These are phyloP conservation scores for Talaromyces thailandensis DNA, from an alignment of 495 filamentous ascomycete genomes.

Conservation along the genomic window DNA sequence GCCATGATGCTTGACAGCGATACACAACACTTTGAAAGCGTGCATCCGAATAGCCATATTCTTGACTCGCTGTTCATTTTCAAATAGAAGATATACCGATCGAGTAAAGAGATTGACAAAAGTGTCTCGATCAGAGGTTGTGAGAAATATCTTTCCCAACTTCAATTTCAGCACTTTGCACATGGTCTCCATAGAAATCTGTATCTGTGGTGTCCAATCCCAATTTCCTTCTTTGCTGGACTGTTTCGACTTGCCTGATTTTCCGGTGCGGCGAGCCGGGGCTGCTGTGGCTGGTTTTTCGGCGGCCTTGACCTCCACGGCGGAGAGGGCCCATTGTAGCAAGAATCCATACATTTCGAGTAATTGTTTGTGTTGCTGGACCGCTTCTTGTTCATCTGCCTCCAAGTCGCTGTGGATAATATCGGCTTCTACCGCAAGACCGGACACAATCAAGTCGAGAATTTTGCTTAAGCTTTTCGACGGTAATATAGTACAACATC, in stretches of 20 bases:
- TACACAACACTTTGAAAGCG: constrained; percentile 91
- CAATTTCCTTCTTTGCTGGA: constrained; percentile 63
- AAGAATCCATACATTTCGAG: constrained; percentile 94
- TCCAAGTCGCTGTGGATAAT: constrained; percentile 78
- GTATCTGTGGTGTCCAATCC: constrained; percentile 83
- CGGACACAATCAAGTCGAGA: constrained; percentile 86
- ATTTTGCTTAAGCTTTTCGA: constrained; percentile 80
- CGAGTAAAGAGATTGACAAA: constrained; percentile 88
- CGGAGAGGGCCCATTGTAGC: constrained; percentile 87
- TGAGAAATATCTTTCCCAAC: constrained; percentile 83
- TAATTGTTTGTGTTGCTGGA: constrained; percentile 78
- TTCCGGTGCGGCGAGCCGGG: constrained; percentile 63
- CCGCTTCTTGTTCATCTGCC: constrained; percentile 77
- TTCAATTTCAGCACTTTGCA: constrained; percentile 93
- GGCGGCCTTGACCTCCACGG: constrained; percentile 84
- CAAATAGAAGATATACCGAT: constrained; percentile 87
- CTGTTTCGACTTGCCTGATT: constrained; percentile 64
- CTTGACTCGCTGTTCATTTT: constrained; percentile 91
- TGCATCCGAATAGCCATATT: constrained; percentile 89
- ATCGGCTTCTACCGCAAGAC: constrained; percentile 88
- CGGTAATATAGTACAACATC: constrained; percentile 75
- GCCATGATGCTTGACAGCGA: constrained; percentile 96
- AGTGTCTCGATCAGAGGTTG: constrained; percentile 92
- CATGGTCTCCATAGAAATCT: constrained; percentile 85
- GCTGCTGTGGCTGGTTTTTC: constrained; percentile 70